Evolutionary conservation across 2,329 filamentous ascomycete species (phyloP).

Genomic region (Claviceps citrina): DNA sequence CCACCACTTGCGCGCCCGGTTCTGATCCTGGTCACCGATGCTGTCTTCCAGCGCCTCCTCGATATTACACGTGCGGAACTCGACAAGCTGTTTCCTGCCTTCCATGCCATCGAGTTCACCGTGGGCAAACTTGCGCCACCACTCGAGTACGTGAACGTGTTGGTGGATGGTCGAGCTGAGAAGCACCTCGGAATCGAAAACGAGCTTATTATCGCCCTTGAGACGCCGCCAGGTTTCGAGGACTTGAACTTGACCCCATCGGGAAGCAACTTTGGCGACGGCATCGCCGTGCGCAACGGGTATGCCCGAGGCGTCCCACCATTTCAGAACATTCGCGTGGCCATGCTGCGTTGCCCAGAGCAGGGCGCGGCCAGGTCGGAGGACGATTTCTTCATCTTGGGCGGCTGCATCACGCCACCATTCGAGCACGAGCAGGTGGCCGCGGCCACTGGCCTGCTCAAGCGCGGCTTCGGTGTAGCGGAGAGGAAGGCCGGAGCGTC

Average conservation of each 20-base stretch:
- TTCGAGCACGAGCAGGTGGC: slow-evolving; percentile 71
- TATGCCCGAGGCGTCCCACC: slow-evolving; percentile 77
- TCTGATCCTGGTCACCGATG: slow-evolving; percentile 45
- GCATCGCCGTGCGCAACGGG: slow-evolving; percentile 66
- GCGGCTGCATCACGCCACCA: slow-evolving; percentile 74
- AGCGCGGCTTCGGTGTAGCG: slow-evolving; percentile 78
- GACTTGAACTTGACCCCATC: slow-evolving; percentile 70
- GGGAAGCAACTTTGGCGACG: slow-evolving; percentile 70
- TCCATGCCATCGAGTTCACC: slow-evolving; percentile 39
- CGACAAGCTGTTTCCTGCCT: slow-evolving; percentile 50
- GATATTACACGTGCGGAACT: slow-evolving; percentile 91
- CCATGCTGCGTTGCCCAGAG: slow-evolving; percentile 74
- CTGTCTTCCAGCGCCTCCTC: slow-evolving; percentile 89
- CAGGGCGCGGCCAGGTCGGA: slow-evolving; percentile 75
- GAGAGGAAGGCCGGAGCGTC: slow-evolving; percentile 58
- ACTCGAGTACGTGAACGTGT: slow-evolving; percentile 71
- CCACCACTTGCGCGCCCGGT: slow-evolving; percentile 74
- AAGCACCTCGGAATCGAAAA: slow-evolving; percentile 70
- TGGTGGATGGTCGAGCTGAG: slow-evolving; percentile 79
- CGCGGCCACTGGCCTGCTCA: slow-evolving; percentile 73
- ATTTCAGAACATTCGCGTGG: slow-evolving; percentile 59
- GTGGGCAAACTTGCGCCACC: slow-evolving; percentile 65
- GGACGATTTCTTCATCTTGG: slow-evolving; percentile 39
- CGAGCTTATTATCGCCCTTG: slow-evolving; percentile 49
- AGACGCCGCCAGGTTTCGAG: slow-evolving; percentile 65